Evolutionary conservation across 371 early-diverging fungal species (phyloP), one percentile per base, ranked within the genome.

Genomic region (Mortierella sp.): DNA sequence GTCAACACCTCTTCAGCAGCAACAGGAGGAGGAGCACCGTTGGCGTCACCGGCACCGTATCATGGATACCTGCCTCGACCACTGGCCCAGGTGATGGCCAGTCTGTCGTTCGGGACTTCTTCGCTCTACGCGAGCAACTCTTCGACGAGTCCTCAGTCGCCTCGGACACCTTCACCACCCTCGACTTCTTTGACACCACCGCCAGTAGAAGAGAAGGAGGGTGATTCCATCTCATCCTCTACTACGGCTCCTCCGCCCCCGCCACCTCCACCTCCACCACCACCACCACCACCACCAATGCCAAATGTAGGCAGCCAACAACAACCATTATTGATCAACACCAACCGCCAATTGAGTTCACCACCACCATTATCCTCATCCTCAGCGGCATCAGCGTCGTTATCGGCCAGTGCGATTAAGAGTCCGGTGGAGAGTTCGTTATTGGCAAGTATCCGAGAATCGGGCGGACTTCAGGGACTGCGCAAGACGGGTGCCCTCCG

Each of bases 401-500:
- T 4, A 16, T 8, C 19, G 58, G 34, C 29, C 1, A 41, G 31
- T 31, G 63, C 26, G 7, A 37, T 71, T 40, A 70, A 68, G 69
- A 73, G 73, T 41, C 74, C 73, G 9, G 68, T 73, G 10, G 74
- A 81, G 50, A 70, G n/a, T 29, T 74, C 83, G 5, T 29, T 82
- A 31, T 40, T 82, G 41, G 69, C 70, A 43, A 82, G 83, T 50
- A 82, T 82, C 48, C 74, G 83, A 53, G 83, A 82, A 24, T 55
- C 83, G 13, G 83, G 83, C 37, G 83, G 83, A 41, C 39, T 82
- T 2, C 75, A 77, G 39, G 83, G 83, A 24, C 71, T 82, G 68
- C 83, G 83, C 71, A 82, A 75, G 75, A 69, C 78, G 41, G 83
- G 83, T 29, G 63, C 43, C 19, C 71, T 82, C 64, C 83, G 83